Conservation (phyloP, 345 rosid species). For the Acer campestre region DNA sequence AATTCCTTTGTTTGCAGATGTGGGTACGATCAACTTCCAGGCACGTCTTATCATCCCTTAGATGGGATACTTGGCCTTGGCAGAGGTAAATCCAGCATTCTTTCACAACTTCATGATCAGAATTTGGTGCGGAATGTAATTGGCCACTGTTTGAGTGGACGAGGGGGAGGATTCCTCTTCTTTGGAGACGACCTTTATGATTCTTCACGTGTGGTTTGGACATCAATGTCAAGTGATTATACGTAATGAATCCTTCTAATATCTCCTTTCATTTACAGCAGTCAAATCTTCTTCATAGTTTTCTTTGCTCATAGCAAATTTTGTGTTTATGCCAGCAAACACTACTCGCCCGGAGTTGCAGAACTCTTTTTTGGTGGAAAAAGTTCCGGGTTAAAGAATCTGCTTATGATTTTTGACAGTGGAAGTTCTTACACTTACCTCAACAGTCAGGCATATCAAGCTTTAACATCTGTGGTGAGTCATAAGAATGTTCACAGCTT, state of each 20-base stretch:
- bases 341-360: conserved; percentile 79
- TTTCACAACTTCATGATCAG: conserved; percentile 74
- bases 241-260: conserved; percentile 33
- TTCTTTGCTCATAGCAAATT: conserved; percentile 13
- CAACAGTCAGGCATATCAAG: conserved; percentile 62
- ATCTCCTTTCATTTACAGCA: not conserved
- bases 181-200: conserved; percentile 80
- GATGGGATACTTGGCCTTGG: conserved; percentile 99
- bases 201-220: conserved; percentile 70
- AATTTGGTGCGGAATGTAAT: conserved; percentile 68
- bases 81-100: conserved; percentile 74
- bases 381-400: conserved; percentile 58
- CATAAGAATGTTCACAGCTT: conserved; percentile 1
- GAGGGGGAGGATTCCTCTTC: conserved; percentile 91
- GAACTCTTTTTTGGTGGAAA: conserved; percentile 69
- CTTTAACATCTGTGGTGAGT: conserved; percentile 53
- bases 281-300: conserved; percentile 11
- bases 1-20: conserved; percentile 49
- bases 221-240: conserved; percentile 67
- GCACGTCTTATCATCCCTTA: conserved; percentile 66
- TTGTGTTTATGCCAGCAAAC: conserved; percentile 49
- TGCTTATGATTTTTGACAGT: conserved; percentile 63
- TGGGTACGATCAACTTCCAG: conserved; percentile 82
- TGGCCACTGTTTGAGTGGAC: conserved; percentile 83
- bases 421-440: conserved; percentile 96